A percentile compares a stretch with the other conserved stretches of the same genome.
Evolutionary conservation across 2,329 filamentous ascomycete genomes (phyloP).

Genomic region (Xylariaceae sp.): DNA sequence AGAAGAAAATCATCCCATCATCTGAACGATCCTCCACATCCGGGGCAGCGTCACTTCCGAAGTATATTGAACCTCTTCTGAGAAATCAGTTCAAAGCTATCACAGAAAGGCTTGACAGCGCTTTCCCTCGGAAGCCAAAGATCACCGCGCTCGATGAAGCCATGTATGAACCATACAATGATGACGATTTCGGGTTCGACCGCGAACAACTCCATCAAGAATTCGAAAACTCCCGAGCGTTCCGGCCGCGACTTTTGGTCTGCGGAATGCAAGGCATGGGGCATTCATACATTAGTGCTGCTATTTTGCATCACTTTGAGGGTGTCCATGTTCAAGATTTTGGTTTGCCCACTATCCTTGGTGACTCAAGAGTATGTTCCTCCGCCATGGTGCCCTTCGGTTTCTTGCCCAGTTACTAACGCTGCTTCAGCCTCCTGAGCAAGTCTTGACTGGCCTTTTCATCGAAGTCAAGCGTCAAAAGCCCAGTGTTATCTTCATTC

Average conservation of each 20-base stretch:
- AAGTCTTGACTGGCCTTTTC: conserved; percentile 84
- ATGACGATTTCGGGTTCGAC: conserved; percentile 76
- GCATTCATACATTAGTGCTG: conserved; percentile 80
- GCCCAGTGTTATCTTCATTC: conserved; percentile 92
- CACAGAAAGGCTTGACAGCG: conserved; percentile 61
- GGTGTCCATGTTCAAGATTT: conserved; percentile 92
- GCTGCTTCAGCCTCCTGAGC: conserved; percentile 60
- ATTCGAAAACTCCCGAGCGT: conserved; percentile 83
- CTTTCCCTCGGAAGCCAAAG: conserved; percentile 80
- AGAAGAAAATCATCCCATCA: conserved; percentile 93
- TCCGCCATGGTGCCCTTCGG: neutral
- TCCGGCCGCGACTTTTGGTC: conserved; percentile 80
- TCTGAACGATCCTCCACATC: conserved; percentile 86
- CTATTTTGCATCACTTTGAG: conserved; percentile 84
- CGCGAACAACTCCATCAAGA: conserved; percentile 69
- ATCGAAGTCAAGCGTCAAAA: conserved; percentile 90
- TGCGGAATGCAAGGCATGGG: conserved; percentile 85
- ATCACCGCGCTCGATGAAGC: conserved; percentile 89
- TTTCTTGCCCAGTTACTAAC: conserved; percentile 24
- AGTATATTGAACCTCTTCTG: conserved; percentile 74
- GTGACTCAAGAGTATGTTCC: conserved; percentile 65
- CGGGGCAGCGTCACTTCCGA: conserved; percentile 73
- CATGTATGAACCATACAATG: conserved; percentile 79
- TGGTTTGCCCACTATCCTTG: conserved; percentile 79
- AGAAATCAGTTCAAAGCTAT: conserved; percentile 66